Conservation (phyloP, 2,329 filamentous ascomycete species). For the Stemphylium beticola region DNA sequence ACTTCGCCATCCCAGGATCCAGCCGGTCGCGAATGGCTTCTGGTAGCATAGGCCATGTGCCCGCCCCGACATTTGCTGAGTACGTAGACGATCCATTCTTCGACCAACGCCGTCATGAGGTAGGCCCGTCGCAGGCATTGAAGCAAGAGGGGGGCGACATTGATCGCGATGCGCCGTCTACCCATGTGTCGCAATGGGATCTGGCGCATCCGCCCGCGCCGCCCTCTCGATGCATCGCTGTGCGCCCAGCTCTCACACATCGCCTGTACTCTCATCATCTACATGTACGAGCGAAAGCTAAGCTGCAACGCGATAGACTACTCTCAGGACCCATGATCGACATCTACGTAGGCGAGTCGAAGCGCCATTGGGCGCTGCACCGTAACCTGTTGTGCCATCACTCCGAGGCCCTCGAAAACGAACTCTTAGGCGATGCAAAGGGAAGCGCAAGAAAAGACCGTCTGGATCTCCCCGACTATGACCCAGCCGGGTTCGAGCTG, state of each 20-base stretch:
- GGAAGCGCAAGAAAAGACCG: conserved; percentile 43
- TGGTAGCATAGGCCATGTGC: conserved; percentile 54
- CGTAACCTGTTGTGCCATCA: conserved; percentile 61
- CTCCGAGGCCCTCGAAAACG: conserved; percentile 53
- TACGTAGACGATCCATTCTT: conserved; percentile 50
- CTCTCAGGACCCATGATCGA: conserved; percentile 60
- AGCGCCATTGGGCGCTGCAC: conserved; percentile 59
- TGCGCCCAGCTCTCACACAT: conserved; percentile 43
- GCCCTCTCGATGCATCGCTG: conserved; percentile 27
- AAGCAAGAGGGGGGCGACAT: conserved; percentile 18
- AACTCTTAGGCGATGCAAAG: conserved; percentile 49
- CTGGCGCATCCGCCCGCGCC: conserved; percentile 17
- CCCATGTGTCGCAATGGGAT: conserved; percentile 14
- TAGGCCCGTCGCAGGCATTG: conserved; percentile 22
- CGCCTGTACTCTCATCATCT: conserved; percentile 48
- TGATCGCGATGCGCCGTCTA: conserved; percentile 22
- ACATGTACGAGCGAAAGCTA: conserved; percentile 52
- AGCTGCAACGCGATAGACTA: conserved; percentile 57
- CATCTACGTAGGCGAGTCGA: conserved; percentile 56
- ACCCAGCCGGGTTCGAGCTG: conserved; percentile 60
- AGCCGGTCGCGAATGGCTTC: conserved; percentile 54
- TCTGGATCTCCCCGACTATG: conserved; percentile 57
- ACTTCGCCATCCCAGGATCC: conserved; percentile 49
- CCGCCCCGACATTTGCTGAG: conserved; percentile 60
- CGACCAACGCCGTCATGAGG: conserved; percentile 9